Conservation (phyloP, 2,329 filamentous ascomycete species). For the Talaromyces sp. region DNA sequence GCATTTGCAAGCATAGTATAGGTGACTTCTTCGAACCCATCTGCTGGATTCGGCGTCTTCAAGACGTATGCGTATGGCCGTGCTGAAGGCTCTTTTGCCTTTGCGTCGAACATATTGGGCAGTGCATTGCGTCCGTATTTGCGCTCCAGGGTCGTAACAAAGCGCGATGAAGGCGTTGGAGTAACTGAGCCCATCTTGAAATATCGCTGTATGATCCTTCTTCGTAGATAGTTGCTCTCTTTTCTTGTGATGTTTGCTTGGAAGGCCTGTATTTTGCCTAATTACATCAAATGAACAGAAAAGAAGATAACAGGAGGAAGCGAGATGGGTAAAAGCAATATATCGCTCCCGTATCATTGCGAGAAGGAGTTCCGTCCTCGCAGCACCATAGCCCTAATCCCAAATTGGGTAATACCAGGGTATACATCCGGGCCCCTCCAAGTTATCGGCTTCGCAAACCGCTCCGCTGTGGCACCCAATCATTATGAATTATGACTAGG, state of each 20-base stretch:
- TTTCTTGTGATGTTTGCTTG: background rate
- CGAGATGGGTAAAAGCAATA: background rate
- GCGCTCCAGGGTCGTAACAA: constrained; percentile 2
- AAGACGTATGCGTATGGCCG: constrained; percentile 16
- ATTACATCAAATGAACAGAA: no score
- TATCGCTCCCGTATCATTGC: background rate
- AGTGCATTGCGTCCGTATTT: constrained; percentile 15
- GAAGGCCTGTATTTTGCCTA: background rate
- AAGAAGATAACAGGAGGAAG: no score
- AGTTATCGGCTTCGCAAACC: background rate
- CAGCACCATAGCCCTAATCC: background rate
- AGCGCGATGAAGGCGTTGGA: background rate
- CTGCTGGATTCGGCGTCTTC: constrained; percentile 14
- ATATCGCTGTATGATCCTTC: background rate
- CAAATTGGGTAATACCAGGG: background rate
- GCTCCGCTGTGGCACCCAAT: background rate
- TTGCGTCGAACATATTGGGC: constrained; percentile 15
- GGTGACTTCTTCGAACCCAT: constrained; percentile 14
- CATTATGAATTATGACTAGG: background rate
- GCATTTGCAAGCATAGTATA: constrained; percentile 15
- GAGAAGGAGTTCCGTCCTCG: background rate
- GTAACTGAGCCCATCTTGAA: background rate
- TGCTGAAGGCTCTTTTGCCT: constrained; percentile 8
- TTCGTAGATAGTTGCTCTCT: background rate
- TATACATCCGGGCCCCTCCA: background rate